A percentile compares a stretch with the other conserved stretches of the same genome.
Evolutionary conservation across 2,329 filamentous ascomycete species (phyloP).

Genomic region (Exophiala sp.): DNA sequence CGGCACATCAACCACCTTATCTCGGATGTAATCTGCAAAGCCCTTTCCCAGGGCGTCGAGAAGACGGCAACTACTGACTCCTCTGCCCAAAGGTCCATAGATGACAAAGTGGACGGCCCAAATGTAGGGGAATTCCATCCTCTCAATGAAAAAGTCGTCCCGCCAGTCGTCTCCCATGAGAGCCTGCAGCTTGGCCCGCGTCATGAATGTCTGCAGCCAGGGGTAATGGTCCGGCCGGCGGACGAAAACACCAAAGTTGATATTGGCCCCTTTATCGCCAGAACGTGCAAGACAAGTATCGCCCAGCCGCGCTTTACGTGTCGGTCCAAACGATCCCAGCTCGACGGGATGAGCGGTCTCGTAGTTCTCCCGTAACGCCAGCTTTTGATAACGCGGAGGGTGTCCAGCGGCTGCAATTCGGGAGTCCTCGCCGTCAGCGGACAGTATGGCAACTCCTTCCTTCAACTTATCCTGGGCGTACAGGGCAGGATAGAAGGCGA

Average conservation of each 20-base stretch:
- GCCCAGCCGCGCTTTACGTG: conserved; percentile 36
- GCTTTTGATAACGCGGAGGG: conserved; percentile 21
- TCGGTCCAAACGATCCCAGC: conserved; percentile 30
- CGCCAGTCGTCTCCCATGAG: conserved; percentile 44
- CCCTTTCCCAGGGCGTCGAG: conserved; percentile 50
- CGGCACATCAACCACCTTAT: conserved; percentile 40
- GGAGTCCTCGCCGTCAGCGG: conserved; percentile 26
- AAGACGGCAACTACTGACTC: conserved; percentile 45
- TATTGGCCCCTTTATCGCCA: conserved; percentile 40
- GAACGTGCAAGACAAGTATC: conserved; percentile 43
- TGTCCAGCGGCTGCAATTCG: conserved; percentile 22
- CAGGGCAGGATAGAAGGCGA: conserved; percentile 41
- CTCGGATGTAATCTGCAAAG: conserved; percentile 48
- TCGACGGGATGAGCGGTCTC: conserved; percentile 10
- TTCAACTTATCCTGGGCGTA: conserved; percentile 30
- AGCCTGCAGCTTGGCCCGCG: conserved; percentile 34
- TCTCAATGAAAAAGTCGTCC: conserved; percentile 40
- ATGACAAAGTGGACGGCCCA: conserved; percentile 48
- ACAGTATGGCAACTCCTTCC: conserved; percentile 31
- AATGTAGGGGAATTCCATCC: conserved; percentile 45
- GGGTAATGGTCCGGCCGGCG: conserved; percentile 28
- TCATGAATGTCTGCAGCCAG: conserved; percentile 42
- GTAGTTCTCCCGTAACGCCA: conserved; percentile 25
- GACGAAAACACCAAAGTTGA: conserved; percentile 41
- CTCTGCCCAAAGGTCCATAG: conserved; percentile 42